phyloP scores from a whole-genome alignment of 345 rosid genomes.

The Sonneratia caseolaris region DNA sequence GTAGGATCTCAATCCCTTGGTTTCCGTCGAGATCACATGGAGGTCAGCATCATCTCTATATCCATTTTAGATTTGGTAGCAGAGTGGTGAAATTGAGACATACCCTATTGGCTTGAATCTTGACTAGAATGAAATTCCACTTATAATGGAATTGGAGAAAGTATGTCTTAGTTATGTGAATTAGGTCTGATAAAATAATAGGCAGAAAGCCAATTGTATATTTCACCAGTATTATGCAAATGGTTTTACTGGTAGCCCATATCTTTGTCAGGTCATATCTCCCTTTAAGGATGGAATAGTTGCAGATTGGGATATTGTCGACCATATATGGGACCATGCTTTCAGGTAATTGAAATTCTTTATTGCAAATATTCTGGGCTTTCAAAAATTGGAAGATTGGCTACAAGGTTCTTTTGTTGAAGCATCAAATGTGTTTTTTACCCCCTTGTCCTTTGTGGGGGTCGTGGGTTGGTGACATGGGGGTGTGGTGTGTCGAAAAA shows the following conservation, averaged over 20 bases:
- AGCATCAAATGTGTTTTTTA: not conserved
- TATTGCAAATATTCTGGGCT: too few species aligned
- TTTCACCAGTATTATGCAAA: not conserved
- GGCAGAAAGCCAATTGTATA: not conserved
- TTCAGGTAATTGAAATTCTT: slow-evolving; percentile 34
- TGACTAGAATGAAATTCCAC: not conserved
- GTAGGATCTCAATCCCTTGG: slow-evolving; percentile 89
- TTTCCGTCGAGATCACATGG: slow-evolving; percentile 89
- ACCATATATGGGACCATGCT: slow-evolving; percentile 97
- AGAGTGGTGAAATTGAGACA: not conserved
- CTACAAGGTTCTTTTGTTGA: not conserved
- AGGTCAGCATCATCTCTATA: slow-evolving; percentile 36
- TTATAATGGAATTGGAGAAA: not conserved
- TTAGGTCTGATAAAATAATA: not conserved
- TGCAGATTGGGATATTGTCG: slow-evolving; percentile 92
- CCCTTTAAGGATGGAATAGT: slow-evolving; percentile 90
- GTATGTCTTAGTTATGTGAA: not conserved
- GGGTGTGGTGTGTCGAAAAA: too few species aligned
- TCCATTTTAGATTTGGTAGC: not conserved
- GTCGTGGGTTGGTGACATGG: too few species aligned
- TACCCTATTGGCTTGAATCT: not conserved
- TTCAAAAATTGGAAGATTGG: not conserved
- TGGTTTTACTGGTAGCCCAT: slow-evolving; percentile 8
- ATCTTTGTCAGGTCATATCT: slow-evolving; percentile 50
- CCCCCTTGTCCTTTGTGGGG: not conserved